A percentile compares a stretch with the other conserved stretches of the same genome.
Conservation (phyloP, 2,329 filamentous ascomycete species). For the Colletotrichum agaves region DNA sequence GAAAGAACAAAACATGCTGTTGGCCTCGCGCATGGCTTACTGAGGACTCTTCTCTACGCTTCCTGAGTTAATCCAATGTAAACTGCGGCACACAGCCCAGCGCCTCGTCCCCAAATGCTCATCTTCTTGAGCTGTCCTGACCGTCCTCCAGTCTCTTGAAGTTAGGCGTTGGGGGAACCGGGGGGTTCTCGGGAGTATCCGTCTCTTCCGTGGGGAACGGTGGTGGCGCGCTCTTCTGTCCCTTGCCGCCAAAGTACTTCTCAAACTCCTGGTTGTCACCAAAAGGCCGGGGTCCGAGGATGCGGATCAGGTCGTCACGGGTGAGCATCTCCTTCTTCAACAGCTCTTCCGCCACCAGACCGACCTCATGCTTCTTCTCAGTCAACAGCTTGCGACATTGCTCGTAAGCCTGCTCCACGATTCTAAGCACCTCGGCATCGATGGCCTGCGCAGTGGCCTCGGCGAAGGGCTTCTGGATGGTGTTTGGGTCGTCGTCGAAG, state of each 20-base stretch:
- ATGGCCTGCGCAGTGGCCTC: slow-evolving; percentile 94
- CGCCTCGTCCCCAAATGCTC: background rate
- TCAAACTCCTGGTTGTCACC: slow-evolving; percentile 88
- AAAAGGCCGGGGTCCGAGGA: slow-evolving; percentile 87
- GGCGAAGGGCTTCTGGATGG: slow-evolving; percentile 93
- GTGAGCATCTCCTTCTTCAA: slow-evolving; percentile 90
- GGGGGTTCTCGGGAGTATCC: slow-evolving; percentile 50
- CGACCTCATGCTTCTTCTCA: slow-evolving; percentile 89
- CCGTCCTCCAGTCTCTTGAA: slow-evolving; percentile 40
- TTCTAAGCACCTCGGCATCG: slow-evolving; percentile 88
- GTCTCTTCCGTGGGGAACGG: slow-evolving; percentile 61
- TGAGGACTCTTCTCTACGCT: no score
- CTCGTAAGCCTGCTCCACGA: slow-evolving; percentile 92
- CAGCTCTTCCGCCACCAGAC: slow-evolving; percentile 91
- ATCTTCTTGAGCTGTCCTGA: slow-evolving; percentile 39
- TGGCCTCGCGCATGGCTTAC: background rate
- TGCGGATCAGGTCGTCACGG: slow-evolving; percentile 89
- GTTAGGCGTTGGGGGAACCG: slow-evolving; percentile 44
- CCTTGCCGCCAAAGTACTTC: slow-evolving; percentile 84
- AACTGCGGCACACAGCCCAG: background rate
- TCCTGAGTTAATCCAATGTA: no score
- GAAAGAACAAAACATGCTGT: background rate
- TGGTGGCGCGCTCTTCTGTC: slow-evolving; percentile 66
- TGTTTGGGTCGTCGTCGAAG: slow-evolving; percentile 85
- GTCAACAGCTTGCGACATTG: slow-evolving; percentile 86